These are phyloP conservation scores for Clavispora carvajalis DNA, from an alignment of 805 yeast genomes.

Conservation along the genomic window DNA sequence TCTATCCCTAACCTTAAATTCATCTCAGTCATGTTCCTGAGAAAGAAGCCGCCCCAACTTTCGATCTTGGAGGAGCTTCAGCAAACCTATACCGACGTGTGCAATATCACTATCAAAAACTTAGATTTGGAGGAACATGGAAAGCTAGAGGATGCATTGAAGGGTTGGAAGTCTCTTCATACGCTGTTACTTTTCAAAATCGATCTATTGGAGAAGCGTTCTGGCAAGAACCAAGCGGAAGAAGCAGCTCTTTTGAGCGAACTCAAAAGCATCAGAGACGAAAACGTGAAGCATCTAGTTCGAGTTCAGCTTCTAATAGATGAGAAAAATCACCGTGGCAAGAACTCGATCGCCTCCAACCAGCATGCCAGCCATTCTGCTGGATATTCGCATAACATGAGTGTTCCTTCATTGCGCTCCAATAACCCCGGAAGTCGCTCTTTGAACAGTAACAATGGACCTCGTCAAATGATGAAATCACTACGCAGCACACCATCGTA, in stretches of 20 bases:
- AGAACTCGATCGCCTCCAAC: conserved; percentile 8
- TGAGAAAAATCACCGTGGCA: conserved; percentile 19
- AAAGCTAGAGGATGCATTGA: conserved; percentile 49
- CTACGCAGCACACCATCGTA: conserved; percentile 5
- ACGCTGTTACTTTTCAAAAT: conserved; percentile 53
- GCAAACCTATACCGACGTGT: conserved; percentile 56
- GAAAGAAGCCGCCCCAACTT: conserved; percentile 57
- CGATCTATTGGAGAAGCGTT: conserved; percentile 45
- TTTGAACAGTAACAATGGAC: conserved; percentile 7
- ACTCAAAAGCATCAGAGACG: conserved; percentile 34
- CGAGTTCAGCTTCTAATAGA: conserved; percentile 37
- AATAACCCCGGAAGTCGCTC: conserved; percentile 11
- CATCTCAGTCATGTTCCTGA: conserved; percentile 38
- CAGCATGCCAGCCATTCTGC: not conserved
- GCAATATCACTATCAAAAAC: conserved; percentile 54
- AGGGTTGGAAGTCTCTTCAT: conserved; percentile 72
- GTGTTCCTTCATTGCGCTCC: conserved; percentile 25
- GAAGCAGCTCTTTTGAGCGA: conserved; percentile 18
- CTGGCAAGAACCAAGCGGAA: conserved; percentile 19
- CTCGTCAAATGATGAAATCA: conserved; percentile 24
- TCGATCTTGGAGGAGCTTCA: conserved; percentile 47
- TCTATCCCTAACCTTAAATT: no score
- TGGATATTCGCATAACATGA: conserved; percentile 11
- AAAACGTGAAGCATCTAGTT: conserved; percentile 38
- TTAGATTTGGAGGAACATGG: conserved; percentile 53